Evolutionary conservation across 345 rosid species (phyloP), one percentile per base, ranked within the genome.

Genomic region (Barbarea vulgaris): DNA sequence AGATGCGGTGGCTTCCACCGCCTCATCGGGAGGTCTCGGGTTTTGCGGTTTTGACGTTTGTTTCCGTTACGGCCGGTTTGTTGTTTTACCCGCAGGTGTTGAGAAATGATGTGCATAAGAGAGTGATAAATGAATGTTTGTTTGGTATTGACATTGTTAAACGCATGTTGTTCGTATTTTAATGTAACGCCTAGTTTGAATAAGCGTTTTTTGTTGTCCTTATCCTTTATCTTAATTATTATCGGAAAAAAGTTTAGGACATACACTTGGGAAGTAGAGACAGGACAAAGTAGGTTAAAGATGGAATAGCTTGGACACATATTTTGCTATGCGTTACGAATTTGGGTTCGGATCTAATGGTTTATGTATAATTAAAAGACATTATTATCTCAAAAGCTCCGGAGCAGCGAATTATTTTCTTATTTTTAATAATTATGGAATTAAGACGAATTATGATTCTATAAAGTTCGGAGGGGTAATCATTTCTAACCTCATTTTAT

Each of bases 71-170:
- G 0, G 83, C 80, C 0, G 18, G 58, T 64, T 80, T 84, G 81
- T 59, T 86, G 75, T 87, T 91, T 68, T 84, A 73, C 28, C 91
- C 91, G 10, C 92, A 81, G 42, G 0, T 85, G 13, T 1, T 72
- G 50, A 86, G 87, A 75, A 73, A 80, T 28, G 82, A 76, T 2
- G 73, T 81, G 18, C 80, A 74, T 63, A 86, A 83, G 17, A 80
- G 76, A 58, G 33, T 22, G 14, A 74, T 84, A 0, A 46, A 5
- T 15, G 94, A 90, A 57, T 71, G 74, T 59, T 75, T 37, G 30
- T 60, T 30, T 10, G 41, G 63, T 8, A 28, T 72, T 7, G 54
- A 82, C 42, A 55, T 77, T 50, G 59, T 77, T 2, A 80, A 77
- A 67, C 22, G 54, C 24, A 60, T n/a, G 39, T 31, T 59, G 31